Base-by-base conservation (phyloP, 2,329 filamentous ascomycete species). In the Parastagonospora avenae region DNA sequence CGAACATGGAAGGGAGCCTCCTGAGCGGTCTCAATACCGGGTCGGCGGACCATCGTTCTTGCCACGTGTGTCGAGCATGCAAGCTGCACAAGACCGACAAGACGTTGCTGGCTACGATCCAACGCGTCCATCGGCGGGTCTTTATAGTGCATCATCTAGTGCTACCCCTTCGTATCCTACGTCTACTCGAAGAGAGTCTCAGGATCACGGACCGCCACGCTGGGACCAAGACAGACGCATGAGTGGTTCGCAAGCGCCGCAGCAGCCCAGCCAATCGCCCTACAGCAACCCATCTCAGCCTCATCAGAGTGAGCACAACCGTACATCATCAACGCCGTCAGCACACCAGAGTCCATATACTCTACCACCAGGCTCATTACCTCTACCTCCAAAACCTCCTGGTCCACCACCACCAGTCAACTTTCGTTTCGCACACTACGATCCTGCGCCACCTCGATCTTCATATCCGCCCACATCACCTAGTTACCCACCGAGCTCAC, bases 371-470 rank as follows among this genome's bases (percentile, higher is more conserved):
- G 55, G 52, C 24, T 55, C 59, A 11, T 49, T 61, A 10, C 48
- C 66, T 30, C 53, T 70, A n/a, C 65, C 66, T 9, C 57, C 65
- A 15, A 70, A 71, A 19, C 63, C 68, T n/a, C 60, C 67, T 36
- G 65, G 62, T 14, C 63, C 67, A 15, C 60, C 60, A 31, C 62
- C 67, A 31, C 57, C 57, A 32, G 47, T 67, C 37, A 72, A 68
- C 52, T 73, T 63, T 45, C 68, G 69, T 27, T 73, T 72, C 38
- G 69, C 69, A 27, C 68, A 71, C 45, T 72, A 73, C 41, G 69
- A 71, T 43, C 69, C 70, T n/a, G 62, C 59, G 8, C 66, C 67
- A 15, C 56, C 62, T 12, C 57, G 63, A 29, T 38, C 59, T 11
- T 16, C 59, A 5, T 66, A 66, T 32, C 62, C 65, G 42, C 58